phyloP scores from a whole-genome alignment of 306 rosid genomes.

The Vigna mungo region DNA sequence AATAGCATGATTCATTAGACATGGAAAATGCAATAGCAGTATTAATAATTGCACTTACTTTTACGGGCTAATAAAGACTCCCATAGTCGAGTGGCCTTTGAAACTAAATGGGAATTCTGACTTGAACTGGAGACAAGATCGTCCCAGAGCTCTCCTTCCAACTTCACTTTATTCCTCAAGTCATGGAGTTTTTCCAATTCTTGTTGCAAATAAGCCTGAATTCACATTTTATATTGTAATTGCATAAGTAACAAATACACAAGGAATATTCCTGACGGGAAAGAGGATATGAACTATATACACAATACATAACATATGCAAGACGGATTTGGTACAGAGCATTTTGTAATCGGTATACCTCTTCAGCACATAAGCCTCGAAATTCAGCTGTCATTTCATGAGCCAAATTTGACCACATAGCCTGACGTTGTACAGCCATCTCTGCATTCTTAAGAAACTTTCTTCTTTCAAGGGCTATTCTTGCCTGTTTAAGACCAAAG shows the following conservation, averaged over 20 bases:
- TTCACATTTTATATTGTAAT: slow-evolving; percentile 48
- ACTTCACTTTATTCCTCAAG: slow-evolving; percentile 93
- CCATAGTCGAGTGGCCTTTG: slow-evolving; percentile 98
- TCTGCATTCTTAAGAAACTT: slow-evolving; percentile 93
- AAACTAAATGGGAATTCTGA: slow-evolving; percentile 96
- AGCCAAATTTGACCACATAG: slow-evolving; percentile 98
- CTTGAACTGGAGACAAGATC: slow-evolving; percentile 98
- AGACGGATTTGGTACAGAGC: slow-evolving; percentile 27
- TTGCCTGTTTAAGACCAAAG: slow-evolving; percentile 71
- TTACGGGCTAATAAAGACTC: slow-evolving; percentile 95
- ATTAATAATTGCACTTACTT: slow-evolving; percentile 65
- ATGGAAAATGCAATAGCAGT: slow-evolving; percentile 5
- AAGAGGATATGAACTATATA: slow-evolving; percentile 24
- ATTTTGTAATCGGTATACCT: slow-evolving; percentile 60
- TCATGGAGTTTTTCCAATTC: slow-evolving; percentile 96
- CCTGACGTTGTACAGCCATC: slow-evolving; percentile 93
- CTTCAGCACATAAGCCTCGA: slow-evolving; percentile 99
- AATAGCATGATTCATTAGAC: slow-evolving; percentile 29
- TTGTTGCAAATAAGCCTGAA: slow-evolving; percentile 98
- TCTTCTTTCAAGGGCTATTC: slow-evolving; percentile 96
- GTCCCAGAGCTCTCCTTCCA: slow-evolving; percentile 99
- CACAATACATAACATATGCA: not conserved
- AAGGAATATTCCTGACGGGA: slow-evolving; percentile 16
- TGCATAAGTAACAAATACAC: slow-evolving; percentile 21
- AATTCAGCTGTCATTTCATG: slow-evolving; percentile 99